Percentiles rank a stretch among this genome's conserved stretches.
These are phyloP conservation scores for Fusarium falciforme DNA, from an alignment of 2,329 filamentous ascomycete species.

Conservation along the genomic window DNA sequence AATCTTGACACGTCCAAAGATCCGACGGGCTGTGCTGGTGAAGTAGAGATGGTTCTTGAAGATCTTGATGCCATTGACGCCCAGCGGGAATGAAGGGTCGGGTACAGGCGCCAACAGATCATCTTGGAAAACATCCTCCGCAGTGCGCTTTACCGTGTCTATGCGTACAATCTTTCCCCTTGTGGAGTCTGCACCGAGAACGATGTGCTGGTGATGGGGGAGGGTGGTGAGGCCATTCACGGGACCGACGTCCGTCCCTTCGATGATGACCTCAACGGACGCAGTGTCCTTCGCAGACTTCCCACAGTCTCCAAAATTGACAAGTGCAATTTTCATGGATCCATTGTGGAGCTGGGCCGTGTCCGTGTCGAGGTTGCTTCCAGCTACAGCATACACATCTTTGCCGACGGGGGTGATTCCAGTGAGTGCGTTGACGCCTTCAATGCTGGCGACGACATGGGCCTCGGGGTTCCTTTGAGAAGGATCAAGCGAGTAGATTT, in stretches of 20 bases:
- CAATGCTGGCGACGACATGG: background rate
- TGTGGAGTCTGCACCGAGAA: slow-evolving; percentile 7
- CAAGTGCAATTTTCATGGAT: background rate
- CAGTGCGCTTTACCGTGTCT: background rate
- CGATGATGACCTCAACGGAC: background rate
- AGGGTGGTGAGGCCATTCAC: slow-evolving; percentile 2
- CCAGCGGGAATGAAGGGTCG: background rate
- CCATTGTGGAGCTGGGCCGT: background rate
- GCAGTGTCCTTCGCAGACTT: background rate
- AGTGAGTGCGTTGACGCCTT: background rate
- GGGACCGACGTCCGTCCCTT: background rate
- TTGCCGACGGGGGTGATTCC: background rate
- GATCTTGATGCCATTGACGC: slow-evolving; percentile 11
- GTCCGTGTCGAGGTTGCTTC: background rate
- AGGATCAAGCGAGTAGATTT: background rate
- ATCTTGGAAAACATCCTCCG: background rate
- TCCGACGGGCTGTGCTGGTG: background rate
- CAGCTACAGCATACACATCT: background rate
- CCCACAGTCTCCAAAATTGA: background rate
- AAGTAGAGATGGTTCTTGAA: slow-evolving; percentile 4
- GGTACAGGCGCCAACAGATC: background rate
- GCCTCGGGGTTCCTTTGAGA: fast-evolving
- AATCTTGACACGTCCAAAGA: background rate
- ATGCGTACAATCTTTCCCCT: slow-evolving; percentile 6
- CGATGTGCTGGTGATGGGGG: background rate